Base-by-base conservation (phyloP, 2,329 filamentous ascomycete genomes). In the Plenodomus tracheiphilus region DNA sequence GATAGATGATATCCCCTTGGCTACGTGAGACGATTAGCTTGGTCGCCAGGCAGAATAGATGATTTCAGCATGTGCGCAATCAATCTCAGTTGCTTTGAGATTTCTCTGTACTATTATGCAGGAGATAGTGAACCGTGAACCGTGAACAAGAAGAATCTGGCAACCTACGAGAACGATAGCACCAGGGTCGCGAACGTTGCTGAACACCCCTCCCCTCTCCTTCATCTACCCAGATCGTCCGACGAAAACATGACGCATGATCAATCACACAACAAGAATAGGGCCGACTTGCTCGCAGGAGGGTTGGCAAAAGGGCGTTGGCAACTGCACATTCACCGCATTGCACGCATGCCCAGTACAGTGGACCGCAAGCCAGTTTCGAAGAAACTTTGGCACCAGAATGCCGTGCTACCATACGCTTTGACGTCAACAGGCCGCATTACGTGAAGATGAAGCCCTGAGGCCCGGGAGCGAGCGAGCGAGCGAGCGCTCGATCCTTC, bases 1-100 rank as follows among this genome's bases (percentile, higher is more conserved):
- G 6, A 17, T 17, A 43, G 51, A 57, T 54, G 54, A 59, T 57
- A 59, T 59, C 41, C 56, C 53, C 45, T 44, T 58, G 47, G 43
- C 25, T 51, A 45, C 36, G 20, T 34, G 22, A 35, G 28, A 35
- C 13, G 16, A 34, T 15, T 18, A 20, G 20, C 16, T 22, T 28
- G 8, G 21, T 39, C 19, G 32, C 10, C 17, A 22, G n/a, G 41
- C 9, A 10, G 28, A 32, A 32, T 32, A 15, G 4, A 32, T 11
- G 28, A 4, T 32, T 32, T 32, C 11, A 15, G 28, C 28, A 32
- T 5, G 5, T 25, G 22, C 22, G 10, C 5, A 10, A 25, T 25
- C 22, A 10, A 5, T 25, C 5, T 25, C 10, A 10, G 22, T 10
- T 25, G 10, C 22, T 10, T 25, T 25, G 22, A 25, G 22, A 25